Percentiles rank a stretch among this genome's conserved stretches.
These are phyloP conservation scores for Oryza glumipatula DNA, from an alignment of 176 grass and related monocot genomes.

Conservation along the genomic window DNA sequence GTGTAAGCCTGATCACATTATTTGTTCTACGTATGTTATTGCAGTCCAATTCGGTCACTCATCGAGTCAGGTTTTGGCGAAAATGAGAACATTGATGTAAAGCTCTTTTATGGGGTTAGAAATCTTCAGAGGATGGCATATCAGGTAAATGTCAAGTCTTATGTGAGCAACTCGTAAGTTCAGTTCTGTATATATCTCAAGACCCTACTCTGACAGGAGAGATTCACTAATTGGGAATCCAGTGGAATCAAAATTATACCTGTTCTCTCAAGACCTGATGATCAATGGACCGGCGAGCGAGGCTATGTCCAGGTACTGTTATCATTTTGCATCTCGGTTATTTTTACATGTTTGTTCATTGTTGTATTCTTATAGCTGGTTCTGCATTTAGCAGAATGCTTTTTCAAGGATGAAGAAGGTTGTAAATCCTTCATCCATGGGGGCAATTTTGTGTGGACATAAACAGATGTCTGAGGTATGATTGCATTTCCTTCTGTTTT, in stretches of 20 bases:
- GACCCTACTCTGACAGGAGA: conserved; percentile 53
- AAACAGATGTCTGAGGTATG: conserved; percentile 88
- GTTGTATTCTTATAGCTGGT: conserved; percentile 13
- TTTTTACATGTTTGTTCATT: neutral
- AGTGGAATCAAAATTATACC: conserved; percentile 79
- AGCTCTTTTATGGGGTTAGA: conserved; percentile 86
- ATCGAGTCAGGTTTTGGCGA: conserved; percentile 69
- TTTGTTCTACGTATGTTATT: conserved; percentile 5
- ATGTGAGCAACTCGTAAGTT: neutral
- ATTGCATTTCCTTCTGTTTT: neutral
- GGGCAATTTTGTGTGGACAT: conserved; percentile 90
- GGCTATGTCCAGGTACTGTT: conserved; percentile 80
- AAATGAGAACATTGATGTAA: conserved; percentile 54
- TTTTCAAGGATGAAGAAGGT: conserved; percentile 69
- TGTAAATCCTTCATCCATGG: conserved; percentile 60
- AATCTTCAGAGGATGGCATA: conserved; percentile 89
- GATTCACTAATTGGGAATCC: conserved; percentile 68
- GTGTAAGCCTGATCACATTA: conserved; percentile 17
- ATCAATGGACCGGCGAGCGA: conserved; percentile 70
- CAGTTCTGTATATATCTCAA: neutral
- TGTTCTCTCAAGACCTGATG: conserved; percentile 75
- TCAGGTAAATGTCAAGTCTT: conserved; percentile 53
- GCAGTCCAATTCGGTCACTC: conserved; percentile 76
- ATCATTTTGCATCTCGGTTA: neutral
- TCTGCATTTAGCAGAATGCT: conserved; percentile 58